Conservation (phyloP, 2,329 filamentous ascomycete species). For the Phaeosphaeriaceae sp. region DNA sequence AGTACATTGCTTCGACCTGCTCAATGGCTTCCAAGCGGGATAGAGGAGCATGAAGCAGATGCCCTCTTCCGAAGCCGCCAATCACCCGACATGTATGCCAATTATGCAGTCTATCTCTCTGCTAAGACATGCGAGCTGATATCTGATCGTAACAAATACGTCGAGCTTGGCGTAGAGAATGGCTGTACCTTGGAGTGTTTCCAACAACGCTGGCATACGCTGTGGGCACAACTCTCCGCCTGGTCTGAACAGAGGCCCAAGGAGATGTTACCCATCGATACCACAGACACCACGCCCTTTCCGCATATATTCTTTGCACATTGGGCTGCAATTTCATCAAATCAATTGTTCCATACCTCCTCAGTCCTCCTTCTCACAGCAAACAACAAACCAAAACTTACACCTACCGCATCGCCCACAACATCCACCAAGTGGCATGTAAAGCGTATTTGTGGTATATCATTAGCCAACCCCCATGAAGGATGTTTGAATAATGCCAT, state of each 20-base stretch:
- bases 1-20: constrained; percentile 58
- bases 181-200: constrained; percentile 53
- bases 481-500: constrained; percentile 66
- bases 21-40: constrained; percentile 53
- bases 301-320: constrained; percentile 61
- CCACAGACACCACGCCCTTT: constrained; percentile 55
- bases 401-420: constrained; percentile 36
- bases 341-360: constrained; percentile 64
- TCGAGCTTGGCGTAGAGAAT: constrained; percentile 57
- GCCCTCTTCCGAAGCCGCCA: constrained; percentile 44
- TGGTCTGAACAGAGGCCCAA: constrained; percentile 58
- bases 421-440: constrained; percentile 63
- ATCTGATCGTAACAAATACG: constrained; percentile 56
- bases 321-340: constrained; percentile 64
- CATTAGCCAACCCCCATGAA: constrained; percentile 62
- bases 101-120: constrained; percentile 59
- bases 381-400: constrained; percentile 44
- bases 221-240: constrained; percentile 60
- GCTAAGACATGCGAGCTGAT: constrained; percentile 59
- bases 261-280: constrained; percentile 57
- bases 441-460: constrained; percentile 63
- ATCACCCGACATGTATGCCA: constrained; percentile 58
- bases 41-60: constrained; percentile 26
- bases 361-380: constrained; percentile 60
- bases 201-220: constrained; percentile 53